Evolutionary conservation across 1,284 basidiomycete genomes (phyloP), one percentile per base, ranked within the genome.

Genomic region (Sphaerobolus stellatus): DNA sequence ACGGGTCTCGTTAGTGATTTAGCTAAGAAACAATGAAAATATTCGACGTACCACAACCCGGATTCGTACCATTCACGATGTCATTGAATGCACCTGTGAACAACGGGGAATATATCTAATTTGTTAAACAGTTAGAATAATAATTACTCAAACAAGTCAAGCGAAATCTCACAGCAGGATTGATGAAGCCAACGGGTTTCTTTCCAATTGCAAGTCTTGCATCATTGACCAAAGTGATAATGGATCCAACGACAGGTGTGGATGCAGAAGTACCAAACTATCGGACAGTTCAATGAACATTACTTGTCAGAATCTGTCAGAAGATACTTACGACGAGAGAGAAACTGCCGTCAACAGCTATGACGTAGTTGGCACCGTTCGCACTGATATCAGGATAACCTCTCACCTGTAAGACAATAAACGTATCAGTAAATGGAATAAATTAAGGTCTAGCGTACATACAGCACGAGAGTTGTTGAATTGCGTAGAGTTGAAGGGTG

Each of bases 171-270:
- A 73, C 71, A 3, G 54, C 38, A 41, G 72, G 67, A 41, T 75
- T 77, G 41, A 76, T 72, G 56, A 74, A 74, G 33, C 66, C 67
- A 29, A 79, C 67, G 1, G 76, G 57, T 0, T 58, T 59, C 64
- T 76, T 77, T 7, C 68, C 67, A 3, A 41, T 1, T 3, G 67
- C 64, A 25, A 78, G 58, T 24, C 75, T 69, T 1, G 74, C 75
- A 61, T 81, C 80, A 57, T 81, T 81, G 33, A 82, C 63, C 62
- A 80, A 66, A 0, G 77, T 66, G 28, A 81, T 61, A 34, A 81
- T 71, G 11, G 74, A 65, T 16, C 72, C 74, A n/a, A 77, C 58
- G 2, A 75, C 71, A 0, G 80, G 80, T 4, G 73, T n/a, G 1
- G 72, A 50, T 3, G 72, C 71, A 9, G 75, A 76, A 1, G 75